Percentiles rank a stretch among this genome's conserved stretches.
Evolutionary conservation across 192 early-diverging fungal genomes (phyloP).

Genomic region (Coemansia sp.): DNA sequence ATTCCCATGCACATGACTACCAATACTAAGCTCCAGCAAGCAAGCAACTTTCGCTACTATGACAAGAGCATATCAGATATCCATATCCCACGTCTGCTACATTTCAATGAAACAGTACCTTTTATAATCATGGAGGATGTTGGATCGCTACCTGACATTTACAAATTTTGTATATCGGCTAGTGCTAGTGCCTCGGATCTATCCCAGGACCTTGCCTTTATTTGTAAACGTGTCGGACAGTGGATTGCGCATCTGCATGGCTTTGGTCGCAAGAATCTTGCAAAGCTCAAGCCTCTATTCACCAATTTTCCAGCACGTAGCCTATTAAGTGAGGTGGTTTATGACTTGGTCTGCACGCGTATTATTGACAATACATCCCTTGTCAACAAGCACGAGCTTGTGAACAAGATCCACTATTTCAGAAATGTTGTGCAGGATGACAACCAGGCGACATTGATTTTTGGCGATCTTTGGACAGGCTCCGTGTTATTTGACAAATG

Average conservation of each 20-base stretch:
- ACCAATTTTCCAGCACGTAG: conserved; percentile 20
- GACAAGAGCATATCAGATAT: background rate
- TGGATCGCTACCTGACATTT: conserved; percentile 9
- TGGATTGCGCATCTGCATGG: conserved; percentile 34
- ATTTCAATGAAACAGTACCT: conserved; percentile 12
- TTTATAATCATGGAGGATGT: conserved; percentile 39
- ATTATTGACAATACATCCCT: conserved; percentile 13
- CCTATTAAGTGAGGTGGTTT: conserved; percentile 17
- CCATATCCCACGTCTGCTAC: conserved; percentile 20
- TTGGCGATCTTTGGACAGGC: conserved; percentile 42
- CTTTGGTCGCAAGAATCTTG: conserved; percentile 18
- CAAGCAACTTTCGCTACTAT: background rate
- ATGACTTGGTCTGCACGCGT: conserved; percentile 7
- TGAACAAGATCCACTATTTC: background rate
- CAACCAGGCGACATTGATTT: conserved; percentile 15
- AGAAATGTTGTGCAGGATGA: too few relatives aligned
- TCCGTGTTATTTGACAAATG: conserved; percentile 18
- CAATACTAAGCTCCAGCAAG: background rate
- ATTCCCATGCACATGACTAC: background rate
- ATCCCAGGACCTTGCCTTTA: conserved; percentile 7
- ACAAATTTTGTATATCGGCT: conserved; percentile 14
- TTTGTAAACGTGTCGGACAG: conserved; percentile 18
- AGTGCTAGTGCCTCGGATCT: background rate
- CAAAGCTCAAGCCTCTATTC: conserved; percentile 4
- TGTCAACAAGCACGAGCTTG: conserved; percentile 14